phyloP scores from a whole-genome alignment of 2,329 filamentous ascomycete species.

The Penicillium sp. region DNA sequence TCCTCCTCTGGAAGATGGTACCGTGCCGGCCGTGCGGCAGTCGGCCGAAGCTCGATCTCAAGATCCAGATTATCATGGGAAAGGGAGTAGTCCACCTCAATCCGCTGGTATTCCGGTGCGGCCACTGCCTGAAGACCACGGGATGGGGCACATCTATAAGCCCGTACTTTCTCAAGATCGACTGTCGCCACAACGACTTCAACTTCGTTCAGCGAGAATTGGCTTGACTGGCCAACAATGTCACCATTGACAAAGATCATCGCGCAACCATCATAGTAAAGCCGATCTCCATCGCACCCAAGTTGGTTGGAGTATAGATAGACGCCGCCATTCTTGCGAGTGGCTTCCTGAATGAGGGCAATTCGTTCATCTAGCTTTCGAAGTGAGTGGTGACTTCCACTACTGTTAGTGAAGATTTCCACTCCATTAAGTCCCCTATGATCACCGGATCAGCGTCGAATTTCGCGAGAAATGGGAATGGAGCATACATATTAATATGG shows the following conservation, averaged over 20 bases:
- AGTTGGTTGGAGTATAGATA: constrained; percentile 10
- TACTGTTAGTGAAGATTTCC: constrained; percentile 71
- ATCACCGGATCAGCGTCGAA: not conserved
- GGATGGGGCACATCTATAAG: constrained; percentile 30
- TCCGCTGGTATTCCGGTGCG: constrained; percentile 33
- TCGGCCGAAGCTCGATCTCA: constrained; percentile 40
- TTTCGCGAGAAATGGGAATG: not conserved
- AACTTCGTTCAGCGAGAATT: constrained; percentile 65
- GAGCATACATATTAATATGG: constrained; percentile 8
- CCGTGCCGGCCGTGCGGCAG: constrained; percentile 47
- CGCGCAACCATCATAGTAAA: constrained; percentile 61
- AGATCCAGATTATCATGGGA: constrained; percentile 47
- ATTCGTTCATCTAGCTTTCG: constrained; percentile 66
- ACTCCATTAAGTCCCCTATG: constrained; percentile 49
- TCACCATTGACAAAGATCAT: constrained; percentile 66
- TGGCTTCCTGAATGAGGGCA: constrained; percentile 65
- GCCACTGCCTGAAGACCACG: constrained; percentile 36
- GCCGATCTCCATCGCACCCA: constrained; percentile 57
- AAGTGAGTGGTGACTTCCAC: constrained; percentile 66
- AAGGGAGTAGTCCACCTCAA: constrained; percentile 39
- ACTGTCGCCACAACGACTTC: constrained; percentile 68
- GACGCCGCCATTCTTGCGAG: constrained; percentile 31
- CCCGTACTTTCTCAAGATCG: constrained; percentile 64
- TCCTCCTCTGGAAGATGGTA: constrained; percentile 66
- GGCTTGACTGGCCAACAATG: constrained; percentile 64